Conservation (phyloP, 441 rosid genomes). For the Euphorbia schlechtendalii region DNA sequence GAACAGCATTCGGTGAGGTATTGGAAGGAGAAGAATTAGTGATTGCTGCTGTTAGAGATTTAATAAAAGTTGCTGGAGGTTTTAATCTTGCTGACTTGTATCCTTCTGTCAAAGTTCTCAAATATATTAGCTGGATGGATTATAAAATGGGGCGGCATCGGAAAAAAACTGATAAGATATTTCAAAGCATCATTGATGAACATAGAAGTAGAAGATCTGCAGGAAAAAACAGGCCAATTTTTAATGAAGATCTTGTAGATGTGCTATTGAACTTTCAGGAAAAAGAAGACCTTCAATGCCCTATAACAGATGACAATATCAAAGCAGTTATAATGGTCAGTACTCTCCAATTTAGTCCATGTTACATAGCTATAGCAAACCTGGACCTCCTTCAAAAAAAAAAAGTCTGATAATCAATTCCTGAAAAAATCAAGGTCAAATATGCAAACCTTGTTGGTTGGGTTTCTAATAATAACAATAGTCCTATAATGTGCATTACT, state of each 20-base stretch:
- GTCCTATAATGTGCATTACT: neutral
- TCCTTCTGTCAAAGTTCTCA: neutral
- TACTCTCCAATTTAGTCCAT: no score
- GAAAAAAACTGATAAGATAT: neutral
- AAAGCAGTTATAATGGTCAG: constrained; percentile 9
- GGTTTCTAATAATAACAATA: neutral
- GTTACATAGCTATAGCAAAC: no score
- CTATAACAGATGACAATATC: neutral
- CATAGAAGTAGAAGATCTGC: neutral
- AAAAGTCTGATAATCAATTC: no score
- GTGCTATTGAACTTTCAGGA: constrained; percentile 6
- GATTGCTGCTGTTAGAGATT: neutral
- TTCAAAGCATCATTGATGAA: constrained; percentile 8
- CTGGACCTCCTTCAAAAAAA: no score
- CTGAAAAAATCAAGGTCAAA: no score
- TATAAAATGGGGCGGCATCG: neutral
- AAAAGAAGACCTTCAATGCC: neutral
- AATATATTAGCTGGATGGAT: neutral
- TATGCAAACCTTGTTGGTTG: neutral
- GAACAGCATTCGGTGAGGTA: neutral
- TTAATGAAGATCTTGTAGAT: constrained; percentile 6
- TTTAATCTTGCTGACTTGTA: constrained; percentile 14
- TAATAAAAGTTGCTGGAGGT: neutral
- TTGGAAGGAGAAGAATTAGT: constrained; percentile 11
- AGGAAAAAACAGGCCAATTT: no score